Evolutionary conservation across 1,139 yeast genomes (phyloP).

Genomic region (Chernovozyma aurita): DNA sequence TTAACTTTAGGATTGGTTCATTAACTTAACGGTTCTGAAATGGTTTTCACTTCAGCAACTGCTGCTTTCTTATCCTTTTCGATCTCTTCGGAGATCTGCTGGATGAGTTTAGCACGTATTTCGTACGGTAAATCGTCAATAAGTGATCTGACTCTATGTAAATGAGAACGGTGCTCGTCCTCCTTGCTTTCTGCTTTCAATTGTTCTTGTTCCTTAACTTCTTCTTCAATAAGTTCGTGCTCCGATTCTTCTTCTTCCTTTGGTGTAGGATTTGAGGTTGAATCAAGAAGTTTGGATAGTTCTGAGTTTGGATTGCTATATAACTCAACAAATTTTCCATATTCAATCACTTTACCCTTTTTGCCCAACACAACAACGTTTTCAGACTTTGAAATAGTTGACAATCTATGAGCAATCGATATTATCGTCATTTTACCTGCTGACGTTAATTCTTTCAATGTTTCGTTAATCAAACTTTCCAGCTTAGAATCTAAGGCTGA

Average conservation of each 20-base stretch:
- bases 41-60: constrained; percentile 9
- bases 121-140: constrained; percentile 39
- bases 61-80: constrained; percentile 16
- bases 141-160: constrained; percentile 29
- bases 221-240: constrained; percentile 19
- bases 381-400: constrained; percentile 60
- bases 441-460: constrained; percentile 47
- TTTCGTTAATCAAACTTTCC: constrained; percentile 62
- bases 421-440: constrained; percentile 75
- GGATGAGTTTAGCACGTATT: constrained; percentile 25
- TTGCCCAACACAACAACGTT: constrained; percentile 55
- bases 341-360: constrained; percentile 39
- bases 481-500: constrained; percentile 74
- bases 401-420: constrained; percentile 87
- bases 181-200: constrained; percentile 13
- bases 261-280: constrained; percentile 8
- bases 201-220: constrained; percentile 7
- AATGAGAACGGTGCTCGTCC: constrained; percentile 12
- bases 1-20: no score
- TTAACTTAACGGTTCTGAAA: constrained; percentile 7
- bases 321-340: constrained; percentile 39
- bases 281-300: constrained; percentile 38
- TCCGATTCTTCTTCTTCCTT: constrained; percentile 16
- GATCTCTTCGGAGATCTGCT: constrained; percentile 24
- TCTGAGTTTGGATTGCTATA: constrained; percentile 42